phyloP scores from a whole-genome alignment of 1,284 basidiomycete species.

The Sanghuangporus weigelae region DNA sequence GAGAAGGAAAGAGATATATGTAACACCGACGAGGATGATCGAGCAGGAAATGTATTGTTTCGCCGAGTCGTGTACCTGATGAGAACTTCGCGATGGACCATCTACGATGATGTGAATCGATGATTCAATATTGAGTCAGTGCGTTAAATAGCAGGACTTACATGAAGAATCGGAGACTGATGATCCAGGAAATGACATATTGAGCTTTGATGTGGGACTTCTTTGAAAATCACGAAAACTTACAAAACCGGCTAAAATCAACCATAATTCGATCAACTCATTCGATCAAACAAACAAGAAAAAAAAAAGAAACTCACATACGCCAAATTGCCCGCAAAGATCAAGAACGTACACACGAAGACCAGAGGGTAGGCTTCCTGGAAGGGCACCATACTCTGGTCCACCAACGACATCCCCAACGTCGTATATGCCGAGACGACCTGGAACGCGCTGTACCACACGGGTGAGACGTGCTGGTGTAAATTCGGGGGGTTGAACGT shows the following conservation, averaged over 20 bases:
- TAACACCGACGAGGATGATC: conserved; percentile 97
- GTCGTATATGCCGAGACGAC: conserved; percentile 90
- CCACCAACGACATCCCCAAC: conserved; percentile 85
- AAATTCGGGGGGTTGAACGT: conserved; percentile 54
- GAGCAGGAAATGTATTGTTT: conserved; percentile 89
- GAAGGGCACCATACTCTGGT: conserved; percentile 86
- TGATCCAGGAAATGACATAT: neutral
- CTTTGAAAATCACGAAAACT: conserved; percentile 26
- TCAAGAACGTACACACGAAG: conserved; percentile 58
- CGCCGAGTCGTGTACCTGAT: conserved; percentile 54
- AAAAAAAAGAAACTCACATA: conserved; percentile 60
- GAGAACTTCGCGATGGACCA: conserved; percentile 72
- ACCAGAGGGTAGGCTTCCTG: conserved; percentile 85
- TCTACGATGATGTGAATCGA: conserved; percentile 32
- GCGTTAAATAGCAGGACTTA: conserved; percentile 5
- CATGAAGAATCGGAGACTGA: conserved; percentile 19
- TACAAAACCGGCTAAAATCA: conserved; percentile 39
- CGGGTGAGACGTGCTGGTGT: conserved; percentile 46
- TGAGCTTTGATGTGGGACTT: neutral
- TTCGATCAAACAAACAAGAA: neutral
- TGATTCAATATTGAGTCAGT: neutral
- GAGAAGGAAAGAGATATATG: conserved; percentile 91
- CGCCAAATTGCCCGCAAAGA: conserved; percentile 89
- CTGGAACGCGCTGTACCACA: conserved; percentile 88
- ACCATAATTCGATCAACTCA: conserved; percentile 2